Conservation (phyloP, 75 land plant genomes). For the Gnetum montanum region DNA sequence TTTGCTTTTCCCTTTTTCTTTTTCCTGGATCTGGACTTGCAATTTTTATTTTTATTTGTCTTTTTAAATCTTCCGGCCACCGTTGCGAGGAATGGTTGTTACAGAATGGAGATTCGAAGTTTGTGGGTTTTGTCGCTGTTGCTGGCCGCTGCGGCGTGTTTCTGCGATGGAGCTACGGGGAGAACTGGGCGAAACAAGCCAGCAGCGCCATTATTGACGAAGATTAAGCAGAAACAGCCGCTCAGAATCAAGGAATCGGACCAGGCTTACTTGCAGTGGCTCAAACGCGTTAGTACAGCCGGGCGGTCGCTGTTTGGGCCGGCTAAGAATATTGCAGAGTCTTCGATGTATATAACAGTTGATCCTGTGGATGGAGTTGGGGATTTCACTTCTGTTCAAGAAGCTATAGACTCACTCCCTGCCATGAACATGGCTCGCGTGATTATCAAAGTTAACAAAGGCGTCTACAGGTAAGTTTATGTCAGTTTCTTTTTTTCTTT, state of each 20-base stretch:
- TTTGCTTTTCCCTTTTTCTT: too few relatives aligned
- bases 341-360: constrained; percentile 43
- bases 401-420: constrained; percentile 76
- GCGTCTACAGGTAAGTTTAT: constrained; percentile 57
- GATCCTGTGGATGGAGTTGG: constrained; percentile 51
- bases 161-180: too few relatives aligned
- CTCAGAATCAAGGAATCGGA: neutral
- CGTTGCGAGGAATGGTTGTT: too few relatives aligned
- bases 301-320: constrained; percentile 10
- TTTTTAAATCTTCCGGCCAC: too few relatives aligned
- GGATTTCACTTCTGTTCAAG: constrained; percentile 59
- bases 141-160: too few relatives aligned
- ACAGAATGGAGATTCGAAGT: too few relatives aligned
- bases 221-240: too few relatives aligned
- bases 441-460: constrained; percentile 64
- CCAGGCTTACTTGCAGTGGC: constrained; percentile 49
- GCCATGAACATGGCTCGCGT: constrained; percentile 48
- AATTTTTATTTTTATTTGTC: too few relatives aligned
- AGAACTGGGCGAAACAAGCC: too few relatives aligned
- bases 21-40: too few relatives aligned
- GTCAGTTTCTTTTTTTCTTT: neutral
- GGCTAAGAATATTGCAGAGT: constrained; percentile 47
- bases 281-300: constrained; percentile 38
- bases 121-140: too few relatives aligned
- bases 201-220: too few relatives aligned